These are phyloP conservation scores for Blepharisma stoltei DNA, from an alignment of 73 alveolate genomes.

Conservation along the genomic window DNA sequence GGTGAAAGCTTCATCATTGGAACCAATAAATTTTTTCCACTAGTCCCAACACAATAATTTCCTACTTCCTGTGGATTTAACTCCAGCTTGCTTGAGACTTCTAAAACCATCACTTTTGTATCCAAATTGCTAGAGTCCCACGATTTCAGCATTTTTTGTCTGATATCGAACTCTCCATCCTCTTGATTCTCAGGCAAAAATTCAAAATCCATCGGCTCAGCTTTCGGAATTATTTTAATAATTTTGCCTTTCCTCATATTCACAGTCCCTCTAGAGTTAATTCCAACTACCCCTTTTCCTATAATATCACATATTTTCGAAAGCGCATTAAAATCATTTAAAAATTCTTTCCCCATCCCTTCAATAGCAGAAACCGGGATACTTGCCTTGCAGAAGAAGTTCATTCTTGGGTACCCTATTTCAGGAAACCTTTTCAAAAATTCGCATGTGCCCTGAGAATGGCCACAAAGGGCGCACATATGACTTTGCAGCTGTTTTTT, in stretches of 20 bases:
- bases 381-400: background rate
- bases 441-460: background rate
- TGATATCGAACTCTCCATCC: background rate
- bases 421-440: background rate
- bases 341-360: background rate
- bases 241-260: background rate
- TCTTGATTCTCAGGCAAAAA: background rate
- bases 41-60: background rate
- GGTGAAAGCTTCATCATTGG: background rate
- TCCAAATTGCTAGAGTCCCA: background rate
- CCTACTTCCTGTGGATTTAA: constrained; percentile 1
- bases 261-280: background rate
- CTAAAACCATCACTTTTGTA: background rate
- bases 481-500: background rate
- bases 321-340: background rate
- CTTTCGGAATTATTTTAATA: background rate
- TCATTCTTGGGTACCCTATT: background rate
- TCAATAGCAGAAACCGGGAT: background rate
- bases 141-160: background rate
- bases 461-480: constrained; percentile 7
- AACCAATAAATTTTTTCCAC: background rate
- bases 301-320: background rate
- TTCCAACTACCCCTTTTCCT: background rate
- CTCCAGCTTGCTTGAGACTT: constrained; percentile 6
- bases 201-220: background rate